Conservation (phyloP, 2,329 filamentous ascomycete species). For the Hansfordia pulvinata region DNA sequence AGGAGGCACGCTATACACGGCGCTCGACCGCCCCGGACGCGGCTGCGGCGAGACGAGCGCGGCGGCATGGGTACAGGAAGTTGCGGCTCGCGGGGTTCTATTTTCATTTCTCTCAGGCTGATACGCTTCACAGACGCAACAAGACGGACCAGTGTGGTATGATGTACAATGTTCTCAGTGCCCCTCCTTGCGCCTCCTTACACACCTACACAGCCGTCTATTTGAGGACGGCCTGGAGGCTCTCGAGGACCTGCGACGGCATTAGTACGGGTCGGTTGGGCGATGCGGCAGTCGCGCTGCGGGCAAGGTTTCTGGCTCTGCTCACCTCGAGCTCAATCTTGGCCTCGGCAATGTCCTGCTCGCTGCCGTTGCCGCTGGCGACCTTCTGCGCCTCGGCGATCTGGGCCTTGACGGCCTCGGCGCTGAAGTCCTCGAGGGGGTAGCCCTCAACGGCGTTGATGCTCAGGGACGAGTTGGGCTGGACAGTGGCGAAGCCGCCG, state of each 20-base stretch:
- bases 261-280: conserved; percentile 14
- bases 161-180: conserved; percentile 20
- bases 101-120: too few relatives aligned
- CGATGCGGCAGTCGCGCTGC: neutral
- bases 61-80: too few relatives aligned
- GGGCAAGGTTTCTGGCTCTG: neutral
- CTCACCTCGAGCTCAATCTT: conserved; percentile 97
- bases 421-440: conserved; percentile 90
- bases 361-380: conserved; percentile 76
- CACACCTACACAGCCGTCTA: conserved; percentile 47
- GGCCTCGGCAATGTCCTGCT: conserved; percentile 95
- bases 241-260: conserved; percentile 58
- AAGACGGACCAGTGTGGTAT: too few relatives aligned
- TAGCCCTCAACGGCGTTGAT: conserved; percentile 98
- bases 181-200: too few relatives aligned
- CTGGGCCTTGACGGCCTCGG: conserved; percentile 77
- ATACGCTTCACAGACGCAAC: too few relatives aligned
- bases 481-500: conserved; percentile 91
- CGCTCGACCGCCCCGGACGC: too few relatives aligned
- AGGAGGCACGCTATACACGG: too few relatives aligned
- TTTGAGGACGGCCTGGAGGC: conserved; percentile 68
- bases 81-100: too few relatives aligned
- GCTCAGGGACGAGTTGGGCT: conserved; percentile 88
- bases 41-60: too few relatives aligned
- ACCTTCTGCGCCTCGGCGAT: conserved; percentile 95